Percentiles rank a stretch among this genome's conserved stretches.
These are phyloP conservation scores for Gossypium armourianum DNA, from an alignment of 441 rosid species.

Conservation along the genomic window DNA sequence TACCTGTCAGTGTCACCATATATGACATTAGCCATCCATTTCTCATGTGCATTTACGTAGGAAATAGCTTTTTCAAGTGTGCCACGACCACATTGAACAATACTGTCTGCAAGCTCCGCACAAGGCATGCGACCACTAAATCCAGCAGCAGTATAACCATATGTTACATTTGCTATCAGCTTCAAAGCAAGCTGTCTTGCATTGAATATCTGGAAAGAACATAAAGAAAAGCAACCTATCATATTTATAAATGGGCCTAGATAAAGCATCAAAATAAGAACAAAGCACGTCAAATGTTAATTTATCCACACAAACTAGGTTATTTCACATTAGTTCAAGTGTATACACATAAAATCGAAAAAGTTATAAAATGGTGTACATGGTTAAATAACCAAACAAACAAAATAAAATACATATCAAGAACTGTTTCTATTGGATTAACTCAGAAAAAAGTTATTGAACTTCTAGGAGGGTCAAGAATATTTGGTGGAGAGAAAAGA, in stretches of 20 bases:
- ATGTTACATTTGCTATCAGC: slow-evolving; percentile 93
- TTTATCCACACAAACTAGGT: not conserved
- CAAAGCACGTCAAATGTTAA: not conserved
- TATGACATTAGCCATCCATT: slow-evolving; percentile 72
- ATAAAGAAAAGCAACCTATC: slow-evolving; percentile 9
- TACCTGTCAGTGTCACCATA: slow-evolving; percentile 98
- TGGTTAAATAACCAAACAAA: not conserved
- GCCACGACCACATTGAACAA: slow-evolving; percentile 91
- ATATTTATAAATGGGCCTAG: slow-evolving; percentile 7
- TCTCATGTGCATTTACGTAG: slow-evolving; percentile 55
- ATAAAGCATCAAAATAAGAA: not conserved
- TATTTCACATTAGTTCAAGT: not conserved
- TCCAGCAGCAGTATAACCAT: slow-evolving; percentile 98
- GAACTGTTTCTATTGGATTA: not conserved
- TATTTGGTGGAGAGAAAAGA: not conserved
- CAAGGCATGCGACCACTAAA: slow-evolving; percentile 99
- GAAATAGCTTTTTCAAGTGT: slow-evolving; percentile 84
- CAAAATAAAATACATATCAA: not conserved
- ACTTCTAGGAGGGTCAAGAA: not conserved
- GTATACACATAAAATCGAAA: not conserved
- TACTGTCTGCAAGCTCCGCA: slow-evolving; percentile 96
- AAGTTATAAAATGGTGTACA: not conserved
- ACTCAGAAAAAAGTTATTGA: not conserved
- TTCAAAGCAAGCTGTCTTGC: slow-evolving; percentile 98
- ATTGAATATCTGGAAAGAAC: slow-evolving; percentile 68